A percentile compares a stretch with the other conserved stretches of the same genome.
Conservation (phyloP, 768 basidiomycete species). For the Phlebiopsis gigantea region DNA sequence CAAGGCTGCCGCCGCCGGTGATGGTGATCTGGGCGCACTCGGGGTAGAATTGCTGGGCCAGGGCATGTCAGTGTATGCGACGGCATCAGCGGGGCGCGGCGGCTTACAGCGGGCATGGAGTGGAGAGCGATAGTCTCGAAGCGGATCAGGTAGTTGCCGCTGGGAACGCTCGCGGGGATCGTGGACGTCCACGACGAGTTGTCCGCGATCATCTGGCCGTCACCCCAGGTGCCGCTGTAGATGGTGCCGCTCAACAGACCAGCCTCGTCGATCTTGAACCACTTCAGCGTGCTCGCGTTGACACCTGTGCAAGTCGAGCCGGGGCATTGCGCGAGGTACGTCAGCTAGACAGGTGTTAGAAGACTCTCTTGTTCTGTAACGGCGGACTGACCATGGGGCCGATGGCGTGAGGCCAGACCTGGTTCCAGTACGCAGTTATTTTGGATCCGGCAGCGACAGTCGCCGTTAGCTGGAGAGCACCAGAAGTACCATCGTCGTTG, state of each 20-base stretch:
- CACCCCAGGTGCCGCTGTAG: constrained; percentile 28
- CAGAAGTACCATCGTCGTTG: constrained; percentile 31
- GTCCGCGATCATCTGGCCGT: constrained; percentile 29
- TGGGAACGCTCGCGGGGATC: constrained; percentile 13
- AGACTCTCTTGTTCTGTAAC: not conserved
- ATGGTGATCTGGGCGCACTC: constrained; percentile 28
- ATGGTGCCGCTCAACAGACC: constrained; percentile 29
- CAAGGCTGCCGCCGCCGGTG: constrained; percentile 25
- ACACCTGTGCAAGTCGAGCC: constrained; percentile 28
- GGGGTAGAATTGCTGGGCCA: constrained; percentile 35
- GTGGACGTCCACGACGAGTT: constrained; percentile 28
- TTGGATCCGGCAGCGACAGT: constrained; percentile 33
- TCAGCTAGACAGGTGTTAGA: constrained; percentile 10
- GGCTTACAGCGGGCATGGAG: constrained; percentile 13
- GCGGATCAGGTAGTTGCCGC: constrained; percentile 16
- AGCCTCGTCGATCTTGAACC: constrained; percentile 36
- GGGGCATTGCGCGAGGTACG: constrained; percentile 33
- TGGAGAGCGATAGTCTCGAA: constrained; percentile 17
- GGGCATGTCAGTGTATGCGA: not conserved
- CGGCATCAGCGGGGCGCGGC: not conserved
- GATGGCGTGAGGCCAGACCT: constrained; percentile 12
- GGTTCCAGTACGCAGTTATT: constrained; percentile 36
- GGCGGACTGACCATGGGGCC: constrained; percentile 11
- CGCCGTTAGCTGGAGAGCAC: constrained; percentile 30
- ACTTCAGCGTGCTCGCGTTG: constrained; percentile 26